A percentile compares a stretch with the other conserved stretches of the same genome.
phyloP scores from a whole-genome alignment of 495 filamentous ascomycete species.

The Extremus antarcticus region DNA sequence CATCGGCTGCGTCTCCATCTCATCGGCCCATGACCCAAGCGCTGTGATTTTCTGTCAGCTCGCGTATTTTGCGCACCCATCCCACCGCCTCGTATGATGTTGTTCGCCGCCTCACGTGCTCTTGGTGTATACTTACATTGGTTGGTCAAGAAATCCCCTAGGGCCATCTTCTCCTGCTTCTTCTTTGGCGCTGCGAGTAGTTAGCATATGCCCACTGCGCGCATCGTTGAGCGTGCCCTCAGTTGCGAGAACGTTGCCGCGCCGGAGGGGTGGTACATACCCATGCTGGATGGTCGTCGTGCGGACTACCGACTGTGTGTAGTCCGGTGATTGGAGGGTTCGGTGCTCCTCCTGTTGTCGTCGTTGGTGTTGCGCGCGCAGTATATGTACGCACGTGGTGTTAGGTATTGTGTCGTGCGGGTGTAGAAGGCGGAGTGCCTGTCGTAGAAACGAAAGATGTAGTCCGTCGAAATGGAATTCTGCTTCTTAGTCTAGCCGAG shows the following conservation, averaged over 20 bases:
- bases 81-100: neutral
- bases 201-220: conserved; percentile 9
- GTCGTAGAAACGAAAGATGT: too few species aligned
- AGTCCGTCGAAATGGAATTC: too few species aligned
- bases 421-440: too few species aligned
- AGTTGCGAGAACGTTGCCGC: neutral
- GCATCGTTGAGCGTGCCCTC: too few species aligned
- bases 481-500: too few species aligned
- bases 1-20: conserved; percentile 54
- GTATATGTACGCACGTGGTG: neutral
- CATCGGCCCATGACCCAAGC: conserved; percentile 93
- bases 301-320: conserved; percentile 3
- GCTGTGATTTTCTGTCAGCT: conserved; percentile 37
- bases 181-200: conserved; percentile 55
- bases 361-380: neutral
- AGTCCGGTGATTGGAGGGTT: neutral
- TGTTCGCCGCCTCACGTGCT: too few species aligned
- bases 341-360: neutral
- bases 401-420: neutral
- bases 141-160: conserved; percentile 82
- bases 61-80: neutral
- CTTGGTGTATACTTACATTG: conserved; percentile 47
- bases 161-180: conserved; percentile 86
- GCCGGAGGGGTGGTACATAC: neutral
- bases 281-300: conserved; percentile 5